Percentiles rank a stretch among this genome's conserved stretches.
phyloP scores from a whole-genome alignment of 345 rosid genomes.

The Geranium brycei region DNA sequence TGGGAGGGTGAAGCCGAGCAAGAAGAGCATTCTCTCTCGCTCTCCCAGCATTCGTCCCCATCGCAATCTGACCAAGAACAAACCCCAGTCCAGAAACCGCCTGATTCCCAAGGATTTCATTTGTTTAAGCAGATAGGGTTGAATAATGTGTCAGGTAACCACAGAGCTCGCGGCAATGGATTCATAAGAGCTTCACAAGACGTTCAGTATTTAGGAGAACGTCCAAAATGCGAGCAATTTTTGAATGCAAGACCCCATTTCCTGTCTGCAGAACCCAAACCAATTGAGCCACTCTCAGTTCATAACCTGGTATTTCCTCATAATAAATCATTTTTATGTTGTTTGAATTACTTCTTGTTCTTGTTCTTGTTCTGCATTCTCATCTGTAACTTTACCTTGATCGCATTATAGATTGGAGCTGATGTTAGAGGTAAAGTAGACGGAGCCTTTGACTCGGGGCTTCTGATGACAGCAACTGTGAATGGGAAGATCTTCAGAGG shows the following conservation, averaged over 20 bases:
- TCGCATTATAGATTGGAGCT: conserved; percentile 37
- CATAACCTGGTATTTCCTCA: conserved; percentile 32
- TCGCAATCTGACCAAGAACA: conserved; percentile 63
- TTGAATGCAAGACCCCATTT: conserved; percentile 11
- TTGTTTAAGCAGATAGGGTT: conserved; percentile 25
- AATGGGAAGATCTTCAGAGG: conserved; percentile 60
- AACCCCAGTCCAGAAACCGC: conserved; percentile 18
- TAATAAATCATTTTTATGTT: not conserved
- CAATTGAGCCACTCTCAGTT: conserved; percentile 13
- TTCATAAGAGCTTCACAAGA: conserved; percentile 13
- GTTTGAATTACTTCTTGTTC: not conserved
- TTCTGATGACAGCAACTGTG: conserved; percentile 49
- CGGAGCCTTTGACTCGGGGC: conserved; percentile 59
- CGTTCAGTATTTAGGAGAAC: conserved; percentile 15
- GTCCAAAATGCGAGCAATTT: conserved; percentile 14
- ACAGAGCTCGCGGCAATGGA: conserved; percentile 14
- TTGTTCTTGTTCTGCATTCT: not conserved
- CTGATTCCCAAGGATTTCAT: conserved; percentile 24
- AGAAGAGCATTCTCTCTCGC: conserved; percentile 60
- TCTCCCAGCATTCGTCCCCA: conserved; percentile 59
- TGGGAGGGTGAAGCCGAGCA: conserved; percentile 48
- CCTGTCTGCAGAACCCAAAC: conserved; percentile 16
- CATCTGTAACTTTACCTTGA: not conserved
- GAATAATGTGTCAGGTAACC: conserved; percentile 14
- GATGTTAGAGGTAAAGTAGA: conserved; percentile 61